Evolutionary conservation across 2,329 filamentous ascomycete genomes (phyloP).

Genomic region (Cryphonectria radicalis): DNA sequence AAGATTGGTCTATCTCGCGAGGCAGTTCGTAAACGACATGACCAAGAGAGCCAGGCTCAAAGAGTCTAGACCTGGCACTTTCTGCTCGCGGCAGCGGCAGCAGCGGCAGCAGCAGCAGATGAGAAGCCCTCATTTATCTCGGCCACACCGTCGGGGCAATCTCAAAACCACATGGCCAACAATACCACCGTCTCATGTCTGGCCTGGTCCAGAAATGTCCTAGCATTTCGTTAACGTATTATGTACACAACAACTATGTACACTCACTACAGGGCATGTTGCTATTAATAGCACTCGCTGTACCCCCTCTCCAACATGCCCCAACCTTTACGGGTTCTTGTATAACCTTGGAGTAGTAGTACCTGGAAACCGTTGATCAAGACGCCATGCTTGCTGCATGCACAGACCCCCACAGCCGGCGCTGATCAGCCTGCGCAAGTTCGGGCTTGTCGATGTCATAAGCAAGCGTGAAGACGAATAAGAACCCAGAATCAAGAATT

Average conservation of each 20-base stretch:
- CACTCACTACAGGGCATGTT: conserved; percentile 6
- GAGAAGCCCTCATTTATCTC: not conserved
- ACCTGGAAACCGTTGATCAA: conserved; percentile 25
- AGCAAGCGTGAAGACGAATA: not conserved
- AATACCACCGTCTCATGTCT: conserved; percentile 1
- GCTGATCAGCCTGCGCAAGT: conserved; percentile 4
- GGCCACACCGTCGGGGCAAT: conserved; percentile 3
- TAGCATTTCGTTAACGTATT: not conserved
- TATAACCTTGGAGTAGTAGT: not conserved
- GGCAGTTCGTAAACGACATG: not conserved
- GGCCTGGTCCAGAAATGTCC: not conserved
- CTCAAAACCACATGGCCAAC: not conserved
- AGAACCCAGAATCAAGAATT: not conserved
- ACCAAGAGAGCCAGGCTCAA: not conserved
- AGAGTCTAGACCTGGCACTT: not conserved
- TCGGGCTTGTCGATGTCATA: not conserved
- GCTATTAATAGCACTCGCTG: not conserved
- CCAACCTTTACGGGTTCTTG: not conserved
- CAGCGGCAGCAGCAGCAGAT: not conserved
- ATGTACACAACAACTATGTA: not conserved
- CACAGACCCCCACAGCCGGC: not conserved
- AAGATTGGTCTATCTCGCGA: not conserved
- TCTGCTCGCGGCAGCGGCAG: not conserved
- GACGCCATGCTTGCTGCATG: conserved; percentile 10
- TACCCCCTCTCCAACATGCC: not conserved